These are phyloP conservation scores for Candida neerlandica DNA, from an alignment of 1,139 yeast genomes.

Conservation along the genomic window DNA sequence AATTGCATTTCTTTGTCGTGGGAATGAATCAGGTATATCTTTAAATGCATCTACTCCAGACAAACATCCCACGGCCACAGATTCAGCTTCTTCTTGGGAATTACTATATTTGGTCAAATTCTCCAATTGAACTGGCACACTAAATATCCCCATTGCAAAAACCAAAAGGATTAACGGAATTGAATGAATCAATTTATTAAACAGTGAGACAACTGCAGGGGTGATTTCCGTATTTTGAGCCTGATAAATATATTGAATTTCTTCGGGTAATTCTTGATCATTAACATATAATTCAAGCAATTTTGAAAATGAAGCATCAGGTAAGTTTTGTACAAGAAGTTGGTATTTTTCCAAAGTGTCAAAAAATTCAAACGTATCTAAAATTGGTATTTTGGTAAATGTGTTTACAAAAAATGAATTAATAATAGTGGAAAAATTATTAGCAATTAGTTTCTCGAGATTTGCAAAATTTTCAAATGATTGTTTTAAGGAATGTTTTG, in stretches of 20 bases:
- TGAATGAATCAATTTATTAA: slow-evolving; percentile 24
- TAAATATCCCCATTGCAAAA: slow-evolving; percentile 38
- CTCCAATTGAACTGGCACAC: slow-evolving; percentile 37
- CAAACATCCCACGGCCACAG: slow-evolving; percentile 23
- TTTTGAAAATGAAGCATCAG: slow-evolving; percentile 24
- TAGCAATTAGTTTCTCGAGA: slow-evolving; percentile 25
- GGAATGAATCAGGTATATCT: slow-evolving; percentile 18
- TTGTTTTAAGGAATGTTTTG: slow-evolving; percentile 17
- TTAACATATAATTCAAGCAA: slow-evolving; percentile 24
- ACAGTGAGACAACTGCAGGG: slow-evolving; percentile 24
- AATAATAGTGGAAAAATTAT: slow-evolving; percentile 24
- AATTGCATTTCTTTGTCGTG: slow-evolving; percentile 26
- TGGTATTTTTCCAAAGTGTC: slow-evolving; percentile 35
- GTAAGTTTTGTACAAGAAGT: slow-evolving; percentile 22
- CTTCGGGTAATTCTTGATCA: slow-evolving; percentile 9
- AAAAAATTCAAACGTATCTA: slow-evolving; percentile 33
- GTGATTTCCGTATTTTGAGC: slow-evolving; percentile 23
- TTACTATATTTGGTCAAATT: slow-evolving; percentile 31
- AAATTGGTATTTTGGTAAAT: slow-evolving; percentile 38
- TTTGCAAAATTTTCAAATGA: slow-evolving; percentile 18
- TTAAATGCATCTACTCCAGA: slow-evolving; percentile 13
- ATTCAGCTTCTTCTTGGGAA: slow-evolving; percentile 33
- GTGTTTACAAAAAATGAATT: slow-evolving; percentile 39
- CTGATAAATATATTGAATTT: slow-evolving; percentile 19
- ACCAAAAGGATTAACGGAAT: slow-evolving; percentile 33